Conservation (phyloP, 345 rosid genomes). For the Camelina sativa region DNA sequence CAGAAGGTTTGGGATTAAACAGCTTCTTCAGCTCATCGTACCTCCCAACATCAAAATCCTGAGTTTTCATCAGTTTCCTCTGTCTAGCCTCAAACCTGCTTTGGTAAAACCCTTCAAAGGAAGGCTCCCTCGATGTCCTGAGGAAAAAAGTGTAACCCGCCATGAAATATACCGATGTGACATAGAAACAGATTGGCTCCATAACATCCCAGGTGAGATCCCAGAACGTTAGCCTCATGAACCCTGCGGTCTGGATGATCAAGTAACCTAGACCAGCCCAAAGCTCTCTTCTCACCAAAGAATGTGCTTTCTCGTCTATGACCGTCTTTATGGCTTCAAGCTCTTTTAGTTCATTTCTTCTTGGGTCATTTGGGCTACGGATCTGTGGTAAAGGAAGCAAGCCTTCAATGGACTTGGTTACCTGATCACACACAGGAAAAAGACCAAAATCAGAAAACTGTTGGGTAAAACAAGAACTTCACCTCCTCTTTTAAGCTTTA, state of each 20-base stretch:
- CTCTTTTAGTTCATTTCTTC: constrained; percentile 64
- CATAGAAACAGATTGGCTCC: constrained; percentile 96
- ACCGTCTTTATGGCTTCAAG: constrained; percentile 57
- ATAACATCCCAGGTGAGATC: constrained; percentile 98
- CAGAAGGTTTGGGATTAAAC: constrained; percentile 42
- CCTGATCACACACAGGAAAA: constrained; percentile 55
- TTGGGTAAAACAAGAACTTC: constrained; percentile 38
- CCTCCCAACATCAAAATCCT: constrained; percentile 59
- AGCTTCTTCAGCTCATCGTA: constrained; percentile 60
- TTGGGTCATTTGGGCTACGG: constrained; percentile 55
- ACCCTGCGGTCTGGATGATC: constrained; percentile 74
- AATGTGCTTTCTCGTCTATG: constrained; percentile 64
- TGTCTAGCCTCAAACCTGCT: constrained; percentile 73
- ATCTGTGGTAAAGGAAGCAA: constrained; percentile 62
- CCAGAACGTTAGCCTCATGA: constrained; percentile 98
- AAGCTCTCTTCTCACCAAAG: constrained; percentile 67
- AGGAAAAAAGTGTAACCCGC: constrained; percentile 85
- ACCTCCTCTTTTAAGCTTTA: neutral
- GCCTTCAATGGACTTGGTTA: constrained; percentile 67
- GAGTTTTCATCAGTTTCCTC: constrained; percentile 56
- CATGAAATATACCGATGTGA: constrained; percentile 74
- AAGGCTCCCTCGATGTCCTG: constrained; percentile 79
- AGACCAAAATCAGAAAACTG: neutral
- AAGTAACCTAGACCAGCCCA: constrained; percentile 75
- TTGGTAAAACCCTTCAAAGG: constrained; percentile 83